These are phyloP conservation scores for Auricularia sp. DNA, from an alignment of 768 basidiomycete species.

Conservation along the genomic window DNA sequence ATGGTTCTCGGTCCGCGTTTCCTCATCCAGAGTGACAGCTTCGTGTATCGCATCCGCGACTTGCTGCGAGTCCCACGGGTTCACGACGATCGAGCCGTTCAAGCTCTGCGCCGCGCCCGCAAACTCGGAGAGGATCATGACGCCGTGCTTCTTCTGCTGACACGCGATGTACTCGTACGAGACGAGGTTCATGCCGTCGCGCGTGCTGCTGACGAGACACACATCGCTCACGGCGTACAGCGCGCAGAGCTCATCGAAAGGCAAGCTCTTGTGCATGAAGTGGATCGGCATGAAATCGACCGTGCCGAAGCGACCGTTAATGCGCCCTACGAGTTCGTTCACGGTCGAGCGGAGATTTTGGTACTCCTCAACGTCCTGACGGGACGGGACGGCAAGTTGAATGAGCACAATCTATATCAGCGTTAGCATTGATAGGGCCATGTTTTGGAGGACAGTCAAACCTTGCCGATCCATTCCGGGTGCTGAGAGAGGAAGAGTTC, in stretches of 20 bases:
- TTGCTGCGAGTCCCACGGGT: constrained; percentile 98
- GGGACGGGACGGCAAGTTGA: constrained; percentile 93
- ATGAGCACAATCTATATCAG: constrained; percentile 72
- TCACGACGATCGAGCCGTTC: constrained; percentile 93
- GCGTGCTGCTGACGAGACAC: constrained; percentile 86
- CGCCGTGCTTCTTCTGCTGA: constrained; percentile 85
- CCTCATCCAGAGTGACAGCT: constrained; percentile 80
- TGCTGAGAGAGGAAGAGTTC: constrained; percentile 96
- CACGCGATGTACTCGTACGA: constrained; percentile 98
- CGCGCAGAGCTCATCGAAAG: constrained; percentile 94
- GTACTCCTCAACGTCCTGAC: constrained; percentile 98
- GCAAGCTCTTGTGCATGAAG: constrained; percentile 93
- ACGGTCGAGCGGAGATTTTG: constrained; percentile 93
- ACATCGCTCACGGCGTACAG: constrained; percentile 95
- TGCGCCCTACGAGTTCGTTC: constrained; percentile 95
- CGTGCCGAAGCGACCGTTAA: constrained; percentile 97
- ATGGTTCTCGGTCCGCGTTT: constrained; percentile 83
- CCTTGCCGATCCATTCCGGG: constrained; percentile 99
- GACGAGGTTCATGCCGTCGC: constrained; percentile 98
- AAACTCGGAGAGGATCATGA: constrained; percentile 97
- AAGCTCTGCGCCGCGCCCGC: constrained; percentile 94
- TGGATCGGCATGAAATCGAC: constrained; percentile 99
- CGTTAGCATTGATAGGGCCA: neutral
- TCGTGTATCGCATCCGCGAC: constrained; percentile 96
- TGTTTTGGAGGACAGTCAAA: constrained; percentile 14